Percentiles rank a stretch among this genome's conserved stretches.
These are phyloP conservation scores for Rhizophagus clarus DNA, from an alignment of 192 early-diverging fungal genomes.

Conservation along the genomic window DNA sequence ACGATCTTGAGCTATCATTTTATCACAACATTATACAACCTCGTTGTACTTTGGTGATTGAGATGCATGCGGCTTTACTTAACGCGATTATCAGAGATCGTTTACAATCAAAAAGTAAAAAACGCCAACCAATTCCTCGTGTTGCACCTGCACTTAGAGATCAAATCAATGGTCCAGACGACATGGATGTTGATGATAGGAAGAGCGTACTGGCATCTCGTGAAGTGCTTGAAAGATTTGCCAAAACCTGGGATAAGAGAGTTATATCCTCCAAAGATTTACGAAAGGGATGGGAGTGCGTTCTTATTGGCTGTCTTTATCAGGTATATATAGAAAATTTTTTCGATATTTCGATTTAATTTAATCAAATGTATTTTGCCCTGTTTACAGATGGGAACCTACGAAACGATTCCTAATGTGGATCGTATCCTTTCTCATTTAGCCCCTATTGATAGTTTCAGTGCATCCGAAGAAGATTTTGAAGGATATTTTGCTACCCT, in stretches of 20 bases:
- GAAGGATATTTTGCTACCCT: conserved; percentile 42
- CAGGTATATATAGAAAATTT: conserved; percentile 38
- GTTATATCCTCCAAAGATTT: conserved; percentile 34
- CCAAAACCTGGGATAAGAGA: conserved; percentile 48
- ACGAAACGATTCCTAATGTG: conserved; percentile 45
- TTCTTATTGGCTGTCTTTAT: conserved; percentile 53
- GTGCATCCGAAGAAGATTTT: conserved; percentile 40
- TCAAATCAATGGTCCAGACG: conserved; percentile 21
- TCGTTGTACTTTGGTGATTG: background rate
- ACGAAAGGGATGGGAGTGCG: conserved; percentile 50
- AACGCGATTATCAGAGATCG: conserved; percentile 19
- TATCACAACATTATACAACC: background rate
- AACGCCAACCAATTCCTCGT: background rate
- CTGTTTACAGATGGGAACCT: conserved; percentile 45
- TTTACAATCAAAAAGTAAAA: conserved; percentile 6
- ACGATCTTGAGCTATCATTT: conserved; percentile 11
- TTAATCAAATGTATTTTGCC: background rate
- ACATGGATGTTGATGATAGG: conserved; percentile 12
- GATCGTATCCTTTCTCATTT: conserved; percentile 50
- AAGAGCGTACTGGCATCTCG: conserved; percentile 37
- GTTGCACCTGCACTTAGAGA: background rate
- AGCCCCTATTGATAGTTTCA: conserved; percentile 39
- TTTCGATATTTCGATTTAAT: background rate
- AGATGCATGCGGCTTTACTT: conserved; percentile 8
- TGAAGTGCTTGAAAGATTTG: conserved; percentile 43